Evolutionary conservation across 495 filamentous ascomycete genomes (phyloP).

Genomic region (Pyrenopolyporus hunteri): DNA sequence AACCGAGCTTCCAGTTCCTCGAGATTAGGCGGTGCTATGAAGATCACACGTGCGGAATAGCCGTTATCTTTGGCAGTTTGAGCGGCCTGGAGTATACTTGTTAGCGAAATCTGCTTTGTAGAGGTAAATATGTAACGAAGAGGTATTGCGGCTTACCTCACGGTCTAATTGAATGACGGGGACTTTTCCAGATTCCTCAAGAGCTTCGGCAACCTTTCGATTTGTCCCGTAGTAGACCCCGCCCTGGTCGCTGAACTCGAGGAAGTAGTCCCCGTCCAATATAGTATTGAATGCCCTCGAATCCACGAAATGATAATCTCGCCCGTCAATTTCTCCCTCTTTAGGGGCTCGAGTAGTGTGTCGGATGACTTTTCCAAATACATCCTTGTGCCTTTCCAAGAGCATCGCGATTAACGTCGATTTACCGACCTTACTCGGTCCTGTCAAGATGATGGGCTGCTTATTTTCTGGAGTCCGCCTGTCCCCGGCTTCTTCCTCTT

Average conservation of each 20-base stretch:
- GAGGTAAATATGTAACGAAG: not conserved
- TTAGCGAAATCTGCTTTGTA: conserved; percentile 16
- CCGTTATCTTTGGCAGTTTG: conserved; percentile 73
- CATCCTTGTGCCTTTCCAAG: conserved; percentile 49
- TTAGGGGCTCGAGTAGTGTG: conserved; percentile 53
- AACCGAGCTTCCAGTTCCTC: conserved; percentile 68
- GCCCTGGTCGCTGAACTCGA: conserved; percentile 54
- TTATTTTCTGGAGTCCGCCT: conserved; percentile 49
- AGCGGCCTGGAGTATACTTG: conserved; percentile 62
- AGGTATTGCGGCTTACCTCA: conserved; percentile 42
- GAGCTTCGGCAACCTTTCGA: conserved; percentile 50
- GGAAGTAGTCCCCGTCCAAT: conserved; percentile 58
- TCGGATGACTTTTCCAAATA: conserved; percentile 48
- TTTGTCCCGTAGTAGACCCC: conserved; percentile 55
- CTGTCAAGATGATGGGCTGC: conserved; percentile 55
- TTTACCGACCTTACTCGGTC: conserved; percentile 46
- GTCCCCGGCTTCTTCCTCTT: conserved; percentile 29
- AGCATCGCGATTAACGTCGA: conserved; percentile 48
- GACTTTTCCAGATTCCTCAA: conserved; percentile 55
- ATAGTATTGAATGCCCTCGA: conserved; percentile 54
- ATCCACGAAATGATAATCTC: conserved; percentile 56
- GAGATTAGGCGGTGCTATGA: conserved; percentile 70
- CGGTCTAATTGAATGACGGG: conserved; percentile 64
- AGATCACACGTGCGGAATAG: conserved; percentile 73
- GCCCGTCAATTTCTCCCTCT: conserved; percentile 54